Conservation (phyloP, 495 filamentous ascomycete species). For the Penicillium atrosanguineum region DNA sequence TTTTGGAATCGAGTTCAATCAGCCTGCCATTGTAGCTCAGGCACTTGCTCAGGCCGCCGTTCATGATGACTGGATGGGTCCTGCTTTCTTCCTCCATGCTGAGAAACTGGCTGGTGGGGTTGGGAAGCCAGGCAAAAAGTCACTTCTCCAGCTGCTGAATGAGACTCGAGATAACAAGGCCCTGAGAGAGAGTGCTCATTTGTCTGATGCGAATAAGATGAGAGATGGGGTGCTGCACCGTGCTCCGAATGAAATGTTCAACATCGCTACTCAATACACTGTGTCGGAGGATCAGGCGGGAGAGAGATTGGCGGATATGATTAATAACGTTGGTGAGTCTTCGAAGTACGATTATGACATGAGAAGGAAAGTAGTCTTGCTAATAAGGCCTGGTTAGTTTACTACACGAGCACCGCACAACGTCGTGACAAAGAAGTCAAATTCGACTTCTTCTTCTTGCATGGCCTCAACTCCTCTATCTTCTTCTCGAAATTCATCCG, state of each 20-base stretch:
- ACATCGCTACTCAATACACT: slow-evolving; percentile 55
- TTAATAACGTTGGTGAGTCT: slow-evolving; percentile 54
- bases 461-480: slow-evolving; percentile 60
- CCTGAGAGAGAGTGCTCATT: slow-evolving; percentile 47
- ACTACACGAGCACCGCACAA: slow-evolving; percentile 61
- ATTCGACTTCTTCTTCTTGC: slow-evolving; percentile 83
- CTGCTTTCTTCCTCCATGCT: slow-evolving; percentile 46
- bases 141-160: slow-evolving; percentile 57
- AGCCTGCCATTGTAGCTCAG: slow-evolving; percentile 79
- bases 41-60: slow-evolving; percentile 73
- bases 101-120: slow-evolving; percentile 49
- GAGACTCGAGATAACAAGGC: slow-evolving; percentile 55
- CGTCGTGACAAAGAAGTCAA: slow-evolving; percentile 61
- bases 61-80: slow-evolving; percentile 50
- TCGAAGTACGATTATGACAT: neutral
- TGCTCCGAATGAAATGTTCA: slow-evolving; percentile 61
- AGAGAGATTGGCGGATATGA: slow-evolving; percentile 74
- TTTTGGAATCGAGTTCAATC: slow-evolving; percentile 76
- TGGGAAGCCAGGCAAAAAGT: slow-evolving; percentile 37
- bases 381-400: slow-evolving; percentile 34
- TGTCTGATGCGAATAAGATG: slow-evolving; percentile 59
- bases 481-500: slow-evolving; percentile 58
- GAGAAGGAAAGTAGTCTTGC: neutral
- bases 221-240: slow-evolving; percentile 62
- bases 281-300: slow-evolving; percentile 62